Evolutionary conservation across 768 basidiomycete species (phyloP).

Genomic region (Mycena olivaceomarginata): DNA sequence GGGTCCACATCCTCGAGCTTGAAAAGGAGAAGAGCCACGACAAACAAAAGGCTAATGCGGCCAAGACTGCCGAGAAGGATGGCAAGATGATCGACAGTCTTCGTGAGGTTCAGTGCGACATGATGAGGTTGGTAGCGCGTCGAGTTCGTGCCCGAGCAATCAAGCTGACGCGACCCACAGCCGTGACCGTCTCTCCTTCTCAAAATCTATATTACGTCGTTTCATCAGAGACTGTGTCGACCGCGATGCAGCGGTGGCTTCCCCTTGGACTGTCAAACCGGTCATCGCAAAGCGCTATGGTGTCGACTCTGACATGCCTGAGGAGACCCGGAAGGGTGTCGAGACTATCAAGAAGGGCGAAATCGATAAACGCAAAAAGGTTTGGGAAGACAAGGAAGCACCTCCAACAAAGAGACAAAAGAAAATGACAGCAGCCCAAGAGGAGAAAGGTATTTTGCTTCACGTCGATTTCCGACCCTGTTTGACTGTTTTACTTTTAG

Average conservation of each 20-base stretch:
- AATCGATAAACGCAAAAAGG: conserved; percentile 95
- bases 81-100: conserved; percentile 83
- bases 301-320: conserved; percentile 90
- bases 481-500: conserved; percentile 55
- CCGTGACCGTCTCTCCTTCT: conserved; percentile 96
- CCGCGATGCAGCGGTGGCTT: conserved; percentile 93
- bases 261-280: conserved; percentile 96
- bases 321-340: conserved; percentile 86
- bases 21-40: conserved; percentile 81
- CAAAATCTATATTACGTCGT: conserved; percentile 96
- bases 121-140: conserved; percentile 81
- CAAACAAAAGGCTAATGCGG: conserved; percentile 66
- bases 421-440: conserved; percentile 83
- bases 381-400: conserved; percentile 92
- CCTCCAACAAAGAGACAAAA: conserved; percentile 89
- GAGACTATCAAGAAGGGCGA: conserved; percentile 90
- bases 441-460: conserved; percentile 77
- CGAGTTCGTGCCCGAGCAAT: conserved; percentile 8
- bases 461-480: background rate
- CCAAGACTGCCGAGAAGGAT: conserved; percentile 72
- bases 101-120: conserved; percentile 88
- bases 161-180: conserved; percentile 61
- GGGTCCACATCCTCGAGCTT: conserved; percentile 89
- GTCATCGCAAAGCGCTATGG: conserved; percentile 90
- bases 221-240: conserved; percentile 98